Base-by-base conservation (phyloP, 768 basidiomycete genomes). In the Trametes elegans region DNA sequence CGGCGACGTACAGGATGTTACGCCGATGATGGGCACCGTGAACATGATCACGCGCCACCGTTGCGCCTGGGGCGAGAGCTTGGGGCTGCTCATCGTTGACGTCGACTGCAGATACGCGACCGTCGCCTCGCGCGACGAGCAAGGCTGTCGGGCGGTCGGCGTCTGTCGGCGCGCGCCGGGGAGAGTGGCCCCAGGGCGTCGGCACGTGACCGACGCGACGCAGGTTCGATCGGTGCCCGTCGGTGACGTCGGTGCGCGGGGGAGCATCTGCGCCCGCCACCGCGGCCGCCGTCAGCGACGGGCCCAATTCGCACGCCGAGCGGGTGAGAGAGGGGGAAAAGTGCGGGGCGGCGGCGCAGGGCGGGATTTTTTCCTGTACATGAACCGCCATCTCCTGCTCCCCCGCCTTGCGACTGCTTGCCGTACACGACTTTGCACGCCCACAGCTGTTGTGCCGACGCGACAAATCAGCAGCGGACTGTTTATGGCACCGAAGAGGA, bases 11-110 rank as follows among this genome's bases (percentile, higher is more conserved):
- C 87, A 78, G 44, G 83, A 79, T 11, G 81, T 81, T 5, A 79
- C 85, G 24, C 77, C 82, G 45, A 88, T 82, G 39, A 89, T 77
- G 3, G 87, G 87, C 11, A 83, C 59, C 0, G 85, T 76, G 35
- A 85, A 72, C 38, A 89, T 83, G 55, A 89, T 79, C 24, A 76
- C 79, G 19, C 76, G 76, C 47, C 77, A 66, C 56, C 73, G 70
- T 39, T 70, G 73, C 36, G 75, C 77, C 61, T 80, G 73, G 7
- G 74, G 75, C 21, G 77, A 73, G 11, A 80, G 64, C 55, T 68
- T 73, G 51, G 64, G 62, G 39, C n/a, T n/a, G n/a, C 55, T 57
- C 64, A 66, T 65, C 45, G 44, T 62, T 13, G 52, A 27, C 31
- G 13, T 27, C 47, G 42, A 21, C 29, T 48, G 40, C 48, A 49